A percentile compares a stretch with the other conserved stretches of the same genome.
phyloP scores from a whole-genome alignment of 2,329 filamentous ascomycete genomes.

The Xylaria sp. region DNA sequence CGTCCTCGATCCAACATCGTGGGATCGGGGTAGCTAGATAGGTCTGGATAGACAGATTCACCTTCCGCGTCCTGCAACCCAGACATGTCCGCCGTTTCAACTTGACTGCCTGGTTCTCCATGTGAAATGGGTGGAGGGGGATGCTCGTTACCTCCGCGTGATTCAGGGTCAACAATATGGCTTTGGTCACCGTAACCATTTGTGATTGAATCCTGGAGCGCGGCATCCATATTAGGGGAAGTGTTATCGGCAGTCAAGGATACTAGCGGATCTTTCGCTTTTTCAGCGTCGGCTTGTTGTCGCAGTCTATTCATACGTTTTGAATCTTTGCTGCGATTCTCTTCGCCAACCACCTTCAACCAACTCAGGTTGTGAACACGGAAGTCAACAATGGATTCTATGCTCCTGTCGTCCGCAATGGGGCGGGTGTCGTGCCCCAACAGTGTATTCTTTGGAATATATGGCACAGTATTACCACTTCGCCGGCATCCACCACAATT shows the following conservation, averaged over 20 bases:
- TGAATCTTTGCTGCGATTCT: constrained; percentile 66
- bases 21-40: constrained; percentile 57
- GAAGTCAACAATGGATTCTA: constrained; percentile 92
- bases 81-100: constrained; percentile 48
- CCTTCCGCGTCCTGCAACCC: constrained; percentile 44
- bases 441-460: constrained; percentile 85
- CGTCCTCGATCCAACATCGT: constrained; percentile 58
- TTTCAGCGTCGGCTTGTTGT: constrained; percentile 66
- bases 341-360: constrained; percentile 71
- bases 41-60: constrained; percentile 45
- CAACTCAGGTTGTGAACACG: constrained; percentile 86
- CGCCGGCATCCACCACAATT: constrained; percentile 84
- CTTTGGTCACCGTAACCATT: constrained; percentile 51
- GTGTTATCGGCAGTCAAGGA: constrained; percentile 45
- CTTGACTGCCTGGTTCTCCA: constrained; percentile 41
- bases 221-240: constrained; percentile 46
- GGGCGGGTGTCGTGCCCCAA: constrained; percentile 91
- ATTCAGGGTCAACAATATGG: constrained; percentile 46
- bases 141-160: constrained; percentile 27
- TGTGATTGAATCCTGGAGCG: constrained; percentile 47
- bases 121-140: constrained; percentile 33
- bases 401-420: constrained; percentile 88
- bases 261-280: constrained; percentile 58
- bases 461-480: constrained; percentile 73
- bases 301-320: constrained; percentile 67